Evolutionary conservation across 306 rosid species (phyloP), one percentile per base, ranked within the genome.

Genomic region (Trichosanthes truncata): DNA sequence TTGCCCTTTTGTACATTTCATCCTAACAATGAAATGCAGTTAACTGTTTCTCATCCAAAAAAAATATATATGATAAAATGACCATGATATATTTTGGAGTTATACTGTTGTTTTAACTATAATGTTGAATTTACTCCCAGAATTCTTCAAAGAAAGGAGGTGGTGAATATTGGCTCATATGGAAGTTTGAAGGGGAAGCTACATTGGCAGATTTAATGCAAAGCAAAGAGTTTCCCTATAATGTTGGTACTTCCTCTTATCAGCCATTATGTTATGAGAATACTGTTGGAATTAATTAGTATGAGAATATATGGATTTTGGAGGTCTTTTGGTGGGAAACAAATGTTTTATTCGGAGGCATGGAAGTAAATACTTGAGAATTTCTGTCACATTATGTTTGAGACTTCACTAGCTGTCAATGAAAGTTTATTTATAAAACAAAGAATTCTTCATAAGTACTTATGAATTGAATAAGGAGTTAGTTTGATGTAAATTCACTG

Each of bases 161-260:
- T 43, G 97, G 84, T 33, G 97, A 89, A 83, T 94, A 94, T 85
- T 94, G 98, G 97, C 95, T 94, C 66, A 84, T 94, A 82, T 95
- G 98, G 98, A 84, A 82, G 80, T 95, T 84, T 45, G 97, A 95
- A 95, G 97, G 98, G 79, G 89, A 87, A 79, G 74, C 85, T 63
- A 95, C 98, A 38, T 92, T 95, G 53, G 84, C 96, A 20, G 96
- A 91, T 84, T 81, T 95, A 75, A 40, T 92, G 81, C 97, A 87
- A 82, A 91, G 90, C 82, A 91, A 91, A 90, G 98, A 95, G 10
- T 92, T 94, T 65, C 98, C 98, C 41, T 92, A 94, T 79, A 94
- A 92, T 95, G 98, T 95, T 74, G 81, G 98, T 94, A 86, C 75
- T 88, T 85, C 83, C 84, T 85, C 76, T 79, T 78, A 25, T 81